These are phyloP conservation scores for Lagenidium giganteum DNA, from an alignment of 352 stramenopile genomes.

Conservation along the genomic window DNA sequence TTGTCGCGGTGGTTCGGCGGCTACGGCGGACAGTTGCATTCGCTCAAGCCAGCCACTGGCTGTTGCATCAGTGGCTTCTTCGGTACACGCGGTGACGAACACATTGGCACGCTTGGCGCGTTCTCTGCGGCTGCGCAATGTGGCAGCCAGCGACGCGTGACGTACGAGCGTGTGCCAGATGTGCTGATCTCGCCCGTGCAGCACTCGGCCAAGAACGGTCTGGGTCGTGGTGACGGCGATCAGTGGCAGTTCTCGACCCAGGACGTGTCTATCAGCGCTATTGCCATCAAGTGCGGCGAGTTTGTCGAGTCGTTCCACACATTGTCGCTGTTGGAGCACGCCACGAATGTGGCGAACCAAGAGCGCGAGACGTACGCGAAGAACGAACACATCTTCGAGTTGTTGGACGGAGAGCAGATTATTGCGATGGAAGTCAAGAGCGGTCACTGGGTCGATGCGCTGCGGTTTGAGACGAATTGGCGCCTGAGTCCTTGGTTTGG, in stretches of 20 bases:
- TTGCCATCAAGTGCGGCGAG: constrained; percentile 28
- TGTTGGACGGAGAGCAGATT: constrained; percentile 31
- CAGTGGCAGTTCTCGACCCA: constrained; percentile 9
- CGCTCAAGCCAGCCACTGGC: constrained; percentile 31
- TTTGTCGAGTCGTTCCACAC: constrained; percentile 33
- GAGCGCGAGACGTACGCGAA: constrained; percentile 9
- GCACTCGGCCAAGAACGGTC: constrained; percentile 3
- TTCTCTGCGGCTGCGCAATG: constrained; percentile 23
- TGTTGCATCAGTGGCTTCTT: constrained; percentile 49
- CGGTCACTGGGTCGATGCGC: constrained; percentile 45
- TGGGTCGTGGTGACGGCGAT: constrained; percentile 13
- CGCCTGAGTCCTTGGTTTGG: constrained; percentile 47
- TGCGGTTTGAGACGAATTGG: constrained; percentile 39
- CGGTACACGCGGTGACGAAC: constrained; percentile 34
- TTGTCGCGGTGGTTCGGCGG: constrained; percentile 59
- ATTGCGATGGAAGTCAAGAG: constrained; percentile 33
- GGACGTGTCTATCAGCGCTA: constrained; percentile 10
- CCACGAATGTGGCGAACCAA: constrained; percentile 7
- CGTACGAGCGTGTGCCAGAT: no score
- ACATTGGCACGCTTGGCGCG: constrained; percentile 49
- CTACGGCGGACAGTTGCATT: constrained; percentile 37
- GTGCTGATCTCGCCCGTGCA: no score
- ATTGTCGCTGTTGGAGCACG: constrained; percentile 20
- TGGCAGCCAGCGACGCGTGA: neutral
- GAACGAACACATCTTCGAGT: constrained; percentile 45